Evolutionary conservation across 352 stramenopile genomes (phyloP).

Genomic region (Thalassiosira livingstoniorum): DNA sequence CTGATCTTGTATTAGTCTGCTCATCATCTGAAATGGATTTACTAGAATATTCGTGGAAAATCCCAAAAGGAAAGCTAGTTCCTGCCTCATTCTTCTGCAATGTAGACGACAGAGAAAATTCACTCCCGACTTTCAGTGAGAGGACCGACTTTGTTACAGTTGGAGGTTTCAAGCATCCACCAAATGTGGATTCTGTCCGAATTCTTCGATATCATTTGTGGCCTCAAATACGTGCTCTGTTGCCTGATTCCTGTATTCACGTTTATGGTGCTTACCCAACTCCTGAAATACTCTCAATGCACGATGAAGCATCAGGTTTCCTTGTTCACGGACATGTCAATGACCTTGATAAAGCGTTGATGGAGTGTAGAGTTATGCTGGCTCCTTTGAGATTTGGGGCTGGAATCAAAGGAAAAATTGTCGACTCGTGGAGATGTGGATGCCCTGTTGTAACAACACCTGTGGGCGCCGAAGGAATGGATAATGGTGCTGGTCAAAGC

Average conservation of each 20-base stretch:
- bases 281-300: constrained; percentile 37
- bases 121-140: constrained; percentile 52
- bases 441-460: constrained; percentile 91
- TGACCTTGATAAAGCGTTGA: constrained; percentile 84
- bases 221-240: constrained; percentile 81
- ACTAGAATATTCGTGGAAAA: constrained; percentile 64
- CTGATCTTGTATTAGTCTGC: constrained; percentile 75
- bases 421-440: constrained; percentile 91
- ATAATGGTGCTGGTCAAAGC: not conserved
- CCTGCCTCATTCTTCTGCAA: constrained; percentile 66
- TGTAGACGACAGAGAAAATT: not conserved
- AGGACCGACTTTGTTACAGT: constrained; percentile 86
- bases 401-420: constrained; percentile 95
- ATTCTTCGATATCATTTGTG: constrained; percentile 86
- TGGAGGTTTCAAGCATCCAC: constrained; percentile 92
- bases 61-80: constrained; percentile 65
- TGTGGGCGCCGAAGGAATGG: constrained; percentile 91
- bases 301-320: constrained; percentile 62
- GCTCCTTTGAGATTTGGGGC: constrained; percentile 92
- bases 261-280: constrained; percentile 87
- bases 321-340: constrained; percentile 88
- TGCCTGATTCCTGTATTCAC: constrained; percentile 83
- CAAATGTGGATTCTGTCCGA: constrained; percentile 91
- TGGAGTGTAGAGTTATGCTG: constrained; percentile 86
- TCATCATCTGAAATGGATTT: constrained; percentile 65